A percentile compares a stretch with the other conserved stretches of the same genome.
These are phyloP conservation scores for Venturia pyrina DNA, from an alignment of 2,329 filamentous ascomycete species.

Conservation along the genomic window DNA sequence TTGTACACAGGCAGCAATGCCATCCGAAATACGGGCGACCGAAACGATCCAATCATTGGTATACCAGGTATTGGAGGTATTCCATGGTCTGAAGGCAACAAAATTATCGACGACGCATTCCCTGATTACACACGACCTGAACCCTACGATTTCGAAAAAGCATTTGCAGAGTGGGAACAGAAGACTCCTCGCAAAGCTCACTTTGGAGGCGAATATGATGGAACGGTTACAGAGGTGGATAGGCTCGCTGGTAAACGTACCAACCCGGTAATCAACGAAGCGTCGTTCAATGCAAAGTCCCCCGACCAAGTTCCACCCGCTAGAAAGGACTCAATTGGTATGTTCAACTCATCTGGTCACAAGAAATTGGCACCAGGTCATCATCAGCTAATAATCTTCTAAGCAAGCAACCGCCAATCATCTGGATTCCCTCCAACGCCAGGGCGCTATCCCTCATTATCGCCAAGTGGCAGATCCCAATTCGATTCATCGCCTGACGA, in stretches of 20 bases:
- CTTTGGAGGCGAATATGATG: background rate
- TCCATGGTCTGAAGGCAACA: background rate
- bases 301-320: background rate
- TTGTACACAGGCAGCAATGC: background rate
- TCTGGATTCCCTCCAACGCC: background rate
- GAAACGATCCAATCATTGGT: background rate
- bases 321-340: background rate
- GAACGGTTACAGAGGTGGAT: background rate
- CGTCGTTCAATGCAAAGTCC: background rate
- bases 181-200: background rate
- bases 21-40: background rate
- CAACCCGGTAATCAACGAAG: background rate
- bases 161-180: background rate
- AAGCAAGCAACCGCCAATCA: background rate
- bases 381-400: background rate
- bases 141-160: background rate
- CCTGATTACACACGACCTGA: background rate
- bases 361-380: background rate
- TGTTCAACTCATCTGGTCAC: background rate
- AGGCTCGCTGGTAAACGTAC: background rate
- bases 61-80: background rate
- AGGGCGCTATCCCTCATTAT: background rate
- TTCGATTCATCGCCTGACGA: background rate
- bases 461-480: background rate
- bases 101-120: background rate